Percentiles rank a stretch among this genome's conserved stretches.
Evolutionary conservation across 768 basidiomycete species (phyloP).

Genomic region (Dictyophora rubrovolvata): DNA sequence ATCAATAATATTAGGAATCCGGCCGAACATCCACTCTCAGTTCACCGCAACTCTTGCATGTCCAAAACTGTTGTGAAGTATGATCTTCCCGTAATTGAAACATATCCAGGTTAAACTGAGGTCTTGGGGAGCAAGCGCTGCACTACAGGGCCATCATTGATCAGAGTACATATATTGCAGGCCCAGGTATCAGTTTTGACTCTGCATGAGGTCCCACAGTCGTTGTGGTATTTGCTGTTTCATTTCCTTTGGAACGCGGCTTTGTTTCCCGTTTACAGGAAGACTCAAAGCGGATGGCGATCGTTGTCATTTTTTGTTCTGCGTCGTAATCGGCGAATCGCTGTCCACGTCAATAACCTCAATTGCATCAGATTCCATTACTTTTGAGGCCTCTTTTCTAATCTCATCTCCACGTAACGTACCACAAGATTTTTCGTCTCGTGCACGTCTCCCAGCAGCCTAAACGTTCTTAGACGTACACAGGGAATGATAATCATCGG

Average conservation of each 20-base stretch:
- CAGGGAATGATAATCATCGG: neutral
- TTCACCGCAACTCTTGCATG: conserved; percentile 74
- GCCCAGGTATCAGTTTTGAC: conserved; percentile 19
- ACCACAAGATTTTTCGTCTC: conserved; percentile 69
- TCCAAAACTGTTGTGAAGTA: conserved; percentile 61
- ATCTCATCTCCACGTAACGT: conserved; percentile 38
- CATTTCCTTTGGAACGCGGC: neutral
- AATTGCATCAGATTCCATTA: conserved; percentile 56
- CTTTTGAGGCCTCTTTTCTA: conserved; percentile 56
- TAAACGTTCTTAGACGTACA: conserved; percentile 20
- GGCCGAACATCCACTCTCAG: conserved; percentile 15
- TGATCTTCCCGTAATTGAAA: conserved; percentile 50
- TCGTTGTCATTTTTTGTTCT: conserved; percentile 23
- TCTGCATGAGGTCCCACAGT: neutral
- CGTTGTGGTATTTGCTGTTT: neutral
- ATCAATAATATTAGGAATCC: neutral
- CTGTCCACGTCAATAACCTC: conserved; percentile 29
- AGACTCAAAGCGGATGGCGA: conserved; percentile 14
- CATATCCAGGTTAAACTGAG: conserved; percentile 51
- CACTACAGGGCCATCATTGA: conserved; percentile 53
- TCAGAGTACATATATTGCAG: conserved; percentile 49
- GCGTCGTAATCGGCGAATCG: conserved; percentile 8
- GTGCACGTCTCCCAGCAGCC: conserved; percentile 77
- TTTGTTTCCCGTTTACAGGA: conserved; percentile 3
- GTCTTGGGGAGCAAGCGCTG: conserved; percentile 44